phyloP scores from a whole-genome alignment of 805 yeast species.

The Hagleromyces aurorensis region DNA sequence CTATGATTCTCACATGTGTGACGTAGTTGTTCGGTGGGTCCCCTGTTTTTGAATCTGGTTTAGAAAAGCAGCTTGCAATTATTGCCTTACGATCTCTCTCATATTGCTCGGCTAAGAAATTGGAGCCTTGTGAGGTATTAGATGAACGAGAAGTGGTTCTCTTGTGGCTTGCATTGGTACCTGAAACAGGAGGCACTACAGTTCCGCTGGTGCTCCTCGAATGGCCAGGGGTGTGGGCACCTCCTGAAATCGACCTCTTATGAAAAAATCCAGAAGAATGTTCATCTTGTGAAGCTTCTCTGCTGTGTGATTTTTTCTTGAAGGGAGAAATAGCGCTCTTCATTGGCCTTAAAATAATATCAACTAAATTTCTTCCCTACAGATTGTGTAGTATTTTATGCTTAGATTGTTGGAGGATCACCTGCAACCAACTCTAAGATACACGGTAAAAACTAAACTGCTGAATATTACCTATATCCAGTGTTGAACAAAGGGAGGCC shows the following conservation, averaged over 20 bases:
- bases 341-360: too few relatives aligned
- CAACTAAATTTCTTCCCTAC: too few relatives aligned
- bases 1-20: slow-evolving; percentile 69
- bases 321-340: slow-evolving; percentile 33
- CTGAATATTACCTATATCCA: too few relatives aligned
- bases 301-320: slow-evolving; percentile 28
- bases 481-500: too few relatives aligned
- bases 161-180: slow-evolving; percentile 20
- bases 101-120: slow-evolving; percentile 46
- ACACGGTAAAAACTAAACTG: too few relatives aligned
- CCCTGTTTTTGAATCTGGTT: slow-evolving; percentile 35
- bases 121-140: slow-evolving; percentile 24
- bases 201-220: slow-evolving; percentile 15
- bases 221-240: slow-evolving; percentile 8
- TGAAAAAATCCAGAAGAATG: slow-evolving; percentile 9
- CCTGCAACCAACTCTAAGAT: too few relatives aligned
- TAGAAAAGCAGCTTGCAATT: slow-evolving; percentile 43
- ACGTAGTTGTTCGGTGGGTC: slow-evolving; percentile 50
- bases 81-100: slow-evolving; percentile 46
- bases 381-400: too few relatives aligned
- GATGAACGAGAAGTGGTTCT: slow-evolving; percentile 31
- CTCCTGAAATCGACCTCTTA: slow-evolving; percentile 16
- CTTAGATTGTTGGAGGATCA: too few relatives aligned
- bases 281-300: slow-evolving; percentile 29
- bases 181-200: slow-evolving; percentile 22